A percentile compares a stretch with the other conserved stretches of the same genome.
Evolutionary conservation across 208 protist genomes (phyloP).

Genomic region (Acanthamoeba polyphaga): DNA sequence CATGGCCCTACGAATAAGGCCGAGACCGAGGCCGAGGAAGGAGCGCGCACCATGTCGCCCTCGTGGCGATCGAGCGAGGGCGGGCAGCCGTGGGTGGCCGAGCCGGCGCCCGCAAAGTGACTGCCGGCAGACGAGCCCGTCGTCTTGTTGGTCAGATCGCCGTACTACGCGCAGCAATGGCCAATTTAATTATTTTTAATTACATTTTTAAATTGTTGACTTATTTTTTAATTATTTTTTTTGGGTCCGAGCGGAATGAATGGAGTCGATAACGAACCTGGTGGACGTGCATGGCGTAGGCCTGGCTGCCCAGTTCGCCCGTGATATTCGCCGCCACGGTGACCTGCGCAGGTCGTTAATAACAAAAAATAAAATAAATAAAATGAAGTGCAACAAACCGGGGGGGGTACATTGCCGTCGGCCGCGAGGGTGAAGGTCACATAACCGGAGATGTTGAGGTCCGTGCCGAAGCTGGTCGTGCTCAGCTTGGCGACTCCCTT

Average conservation of each 20-base stretch:
- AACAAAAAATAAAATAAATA: background rate
- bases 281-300: slow-evolving; percentile 18
- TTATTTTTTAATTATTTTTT: too few species aligned
- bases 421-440: background rate
- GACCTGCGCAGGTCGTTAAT: background rate
- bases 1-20: too few species aligned
- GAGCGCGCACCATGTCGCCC: slow-evolving; percentile 18
- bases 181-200: too few species aligned
- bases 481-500: background rate
- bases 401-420: background rate
- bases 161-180: too few species aligned
- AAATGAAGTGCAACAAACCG: background rate
- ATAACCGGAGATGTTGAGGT: background rate
- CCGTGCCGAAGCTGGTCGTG: background rate
- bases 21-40: too few species aligned
- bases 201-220: too few species aligned
- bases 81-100: slow-evolving; percentile 22
- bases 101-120: background rate
- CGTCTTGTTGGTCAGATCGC: background rate
- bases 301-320: background rate
- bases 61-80: background rate
- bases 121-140: background rate
- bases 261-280: too few species aligned
- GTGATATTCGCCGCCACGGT: background rate
- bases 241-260: too few species aligned